Conservation (phyloP, 106 monocot species). For the Alisma plantagoaquatica region DNA sequence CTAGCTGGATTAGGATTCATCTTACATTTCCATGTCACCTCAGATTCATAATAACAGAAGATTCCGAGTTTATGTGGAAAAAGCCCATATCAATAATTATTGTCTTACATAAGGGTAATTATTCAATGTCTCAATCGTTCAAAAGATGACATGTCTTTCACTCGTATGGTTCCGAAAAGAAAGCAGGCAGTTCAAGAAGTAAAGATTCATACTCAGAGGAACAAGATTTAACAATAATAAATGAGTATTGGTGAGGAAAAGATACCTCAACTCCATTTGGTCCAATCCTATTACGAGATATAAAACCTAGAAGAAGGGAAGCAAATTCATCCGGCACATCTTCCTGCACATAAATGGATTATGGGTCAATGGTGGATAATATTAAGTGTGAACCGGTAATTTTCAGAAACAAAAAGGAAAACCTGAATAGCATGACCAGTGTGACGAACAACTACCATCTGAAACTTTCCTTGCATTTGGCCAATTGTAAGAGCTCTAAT, state of each 20-base stretch:
- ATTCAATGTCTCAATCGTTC: too few relatives aligned
- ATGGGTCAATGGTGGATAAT: neutral
- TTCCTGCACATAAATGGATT: conserved; percentile 48
- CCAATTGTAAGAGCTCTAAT: conserved; percentile 92
- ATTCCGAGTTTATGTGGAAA: too few relatives aligned
- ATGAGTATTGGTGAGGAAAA: conserved; percentile 7
- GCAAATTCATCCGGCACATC: conserved; percentile 96
- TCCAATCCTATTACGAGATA: conserved; percentile 82
- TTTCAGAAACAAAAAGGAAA: neutral
- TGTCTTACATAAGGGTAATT: too few relatives aligned
- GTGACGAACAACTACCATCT: conserved; percentile 74
- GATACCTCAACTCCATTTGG: conserved; percentile 83
- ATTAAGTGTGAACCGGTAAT: neutral
- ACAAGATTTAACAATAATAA: too few relatives aligned
- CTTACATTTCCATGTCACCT: too few relatives aligned
- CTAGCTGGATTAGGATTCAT: too few relatives aligned
- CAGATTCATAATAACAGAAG: too few relatives aligned
- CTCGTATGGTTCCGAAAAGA: too few relatives aligned
- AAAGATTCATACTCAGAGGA: too few relatives aligned
- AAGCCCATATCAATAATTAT: too few relatives aligned
- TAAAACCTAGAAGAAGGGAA: conserved; percentile 66
- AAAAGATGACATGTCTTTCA: too few relatives aligned
- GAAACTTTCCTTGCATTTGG: conserved; percentile 99
- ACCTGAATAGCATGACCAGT: conserved; percentile 99
- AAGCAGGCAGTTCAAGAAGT: too few relatives aligned